These are phyloP conservation scores for Plasmopara halstedii DNA, from an alignment of 352 stramenopile species.

Conservation along the genomic window DNA sequence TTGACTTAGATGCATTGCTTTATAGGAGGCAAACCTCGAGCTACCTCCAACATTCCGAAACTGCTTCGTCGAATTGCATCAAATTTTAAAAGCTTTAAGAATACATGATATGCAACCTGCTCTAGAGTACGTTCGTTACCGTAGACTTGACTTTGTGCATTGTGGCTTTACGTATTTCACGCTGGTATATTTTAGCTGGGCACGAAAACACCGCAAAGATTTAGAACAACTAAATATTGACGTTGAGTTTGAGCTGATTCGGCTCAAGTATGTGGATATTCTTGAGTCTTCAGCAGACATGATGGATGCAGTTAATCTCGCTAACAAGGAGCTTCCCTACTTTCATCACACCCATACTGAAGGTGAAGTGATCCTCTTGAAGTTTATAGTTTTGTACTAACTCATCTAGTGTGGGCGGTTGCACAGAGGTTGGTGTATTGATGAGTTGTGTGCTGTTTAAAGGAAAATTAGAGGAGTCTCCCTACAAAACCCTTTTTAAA, in stretches of 20 bases:
- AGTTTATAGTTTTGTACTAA: not conserved
- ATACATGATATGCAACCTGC: conserved; percentile 52
- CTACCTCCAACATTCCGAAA: conserved; percentile 39
- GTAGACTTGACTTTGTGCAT: not conserved
- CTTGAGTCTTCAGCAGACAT: conserved; percentile 56
- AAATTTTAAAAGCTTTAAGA: conserved; percentile 60
- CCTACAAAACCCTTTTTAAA: conserved; percentile 74
- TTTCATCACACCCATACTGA: conserved; percentile 58
- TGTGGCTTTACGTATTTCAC: not conserved
- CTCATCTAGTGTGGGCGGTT: not conserved
- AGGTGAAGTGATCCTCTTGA: conserved; percentile 33
- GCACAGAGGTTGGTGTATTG: conserved; percentile 57
- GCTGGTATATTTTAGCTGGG: conserved; percentile 37
- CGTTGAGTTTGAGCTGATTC: conserved; percentile 80
- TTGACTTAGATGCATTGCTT: conserved; percentile 2
- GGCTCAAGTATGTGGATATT: conserved; percentile 73
- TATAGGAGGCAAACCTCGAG: conserved; percentile 53
- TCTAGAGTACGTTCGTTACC: conserved; percentile 39
- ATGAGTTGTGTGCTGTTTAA: conserved; percentile 83
- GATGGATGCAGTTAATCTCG: conserved; percentile 63
- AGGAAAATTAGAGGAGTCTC: conserved; percentile 54
- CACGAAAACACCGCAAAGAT: conserved; percentile 41
- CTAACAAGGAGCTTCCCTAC: conserved; percentile 45
- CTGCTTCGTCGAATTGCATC: conserved; percentile 63
- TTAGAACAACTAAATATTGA: conserved; percentile 45